Percentiles rank a stretch among this genome's conserved stretches.
Evolutionary conservation across 2,329 filamentous ascomycete species (phyloP).

Genomic region (Phialophora expanda): DNA sequence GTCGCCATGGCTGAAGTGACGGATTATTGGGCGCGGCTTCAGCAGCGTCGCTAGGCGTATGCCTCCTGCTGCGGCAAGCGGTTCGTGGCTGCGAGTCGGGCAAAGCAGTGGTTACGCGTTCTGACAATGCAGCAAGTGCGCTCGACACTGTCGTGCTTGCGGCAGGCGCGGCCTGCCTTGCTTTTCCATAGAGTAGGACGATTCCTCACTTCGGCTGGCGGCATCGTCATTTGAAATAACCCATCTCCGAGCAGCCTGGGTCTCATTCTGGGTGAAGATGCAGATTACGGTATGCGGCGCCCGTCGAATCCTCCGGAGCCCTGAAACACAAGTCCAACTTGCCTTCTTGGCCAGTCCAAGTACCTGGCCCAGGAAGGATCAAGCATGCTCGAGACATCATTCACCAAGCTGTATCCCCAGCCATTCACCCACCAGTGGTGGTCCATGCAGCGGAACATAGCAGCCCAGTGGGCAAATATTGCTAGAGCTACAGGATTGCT

Average conservation of each 20-base stretch:
- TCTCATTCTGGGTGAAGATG: neutral
- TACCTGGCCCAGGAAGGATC: conserved; percentile 35
- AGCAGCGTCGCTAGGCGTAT: neutral
- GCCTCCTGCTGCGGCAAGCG: conserved; percentile 5
- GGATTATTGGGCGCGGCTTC: neutral
- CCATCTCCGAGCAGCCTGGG: neutral
- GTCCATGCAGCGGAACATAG: conserved; percentile 38
- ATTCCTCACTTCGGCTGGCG: conserved; percentile 1
- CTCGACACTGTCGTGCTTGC: neutral
- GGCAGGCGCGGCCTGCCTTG: neutral
- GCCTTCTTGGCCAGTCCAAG: conserved; percentile 36
- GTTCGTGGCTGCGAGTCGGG: neutral
- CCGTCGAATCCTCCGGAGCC: conserved; percentile 23
- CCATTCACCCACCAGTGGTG: conserved; percentile 40
- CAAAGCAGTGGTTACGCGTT: neutral
- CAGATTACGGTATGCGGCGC: conserved; percentile 17
- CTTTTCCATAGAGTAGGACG: neutral
- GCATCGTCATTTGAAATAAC: conserved; percentile 16
- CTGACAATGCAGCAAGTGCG: neutral
- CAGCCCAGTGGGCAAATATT: conserved; percentile 39
- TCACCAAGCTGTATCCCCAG: conserved; percentile 38
- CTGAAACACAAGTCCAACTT: conserved; percentile 36
- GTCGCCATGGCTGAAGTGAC: neutral
- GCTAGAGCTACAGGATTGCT: conserved; percentile 36
- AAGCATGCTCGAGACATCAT: conserved; percentile 36